phyloP scores from a whole-genome alignment of 805 yeast species.

The Komagataella mondaviorum region DNA sequence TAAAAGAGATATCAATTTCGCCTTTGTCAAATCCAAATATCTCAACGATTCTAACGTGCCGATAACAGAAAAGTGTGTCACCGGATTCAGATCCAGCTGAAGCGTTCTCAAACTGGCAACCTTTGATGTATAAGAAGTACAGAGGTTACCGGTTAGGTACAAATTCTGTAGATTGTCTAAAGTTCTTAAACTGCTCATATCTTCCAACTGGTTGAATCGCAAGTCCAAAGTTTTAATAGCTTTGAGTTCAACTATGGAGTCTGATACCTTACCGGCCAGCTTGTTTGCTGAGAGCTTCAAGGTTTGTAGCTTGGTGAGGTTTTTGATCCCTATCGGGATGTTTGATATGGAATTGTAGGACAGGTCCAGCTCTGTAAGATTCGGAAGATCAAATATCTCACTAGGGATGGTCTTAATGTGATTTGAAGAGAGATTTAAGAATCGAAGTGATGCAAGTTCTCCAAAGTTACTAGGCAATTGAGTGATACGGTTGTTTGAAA shows the following conservation, averaged over 20 bases:
- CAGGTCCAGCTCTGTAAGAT: conserved; percentile 56
- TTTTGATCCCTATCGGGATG: conserved; percentile 50
- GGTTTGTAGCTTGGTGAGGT: conserved; percentile 46
- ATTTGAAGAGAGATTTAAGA: conserved; percentile 73
- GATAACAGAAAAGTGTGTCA: conserved; percentile 52
- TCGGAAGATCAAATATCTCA: conserved; percentile 43
- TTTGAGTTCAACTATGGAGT: conserved; percentile 34
- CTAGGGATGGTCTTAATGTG: conserved; percentile 50
- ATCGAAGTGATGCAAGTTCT: conserved; percentile 35
- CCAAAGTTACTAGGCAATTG: conserved; percentile 49
- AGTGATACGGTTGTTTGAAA: conserved; percentile 66
- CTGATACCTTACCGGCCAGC: conserved; percentile 38
- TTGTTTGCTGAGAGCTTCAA: conserved; percentile 67
- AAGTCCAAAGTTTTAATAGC: conserved; percentile 63
- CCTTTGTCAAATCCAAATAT: conserved; percentile 65
- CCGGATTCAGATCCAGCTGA: conserved; percentile 72
- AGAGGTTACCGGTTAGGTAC: conserved; percentile 61
- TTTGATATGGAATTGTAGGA: conserved; percentile 62
- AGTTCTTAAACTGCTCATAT: conserved; percentile 40
- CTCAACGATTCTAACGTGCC: conserved; percentile 45
- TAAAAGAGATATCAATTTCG: conserved; percentile 67
- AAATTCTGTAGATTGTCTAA: conserved; percentile 58
- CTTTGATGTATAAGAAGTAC: conserved; percentile 53
- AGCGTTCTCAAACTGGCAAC: conserved; percentile 53
- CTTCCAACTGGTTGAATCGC: conserved; percentile 49